A percentile compares a stretch with the other conserved stretches of the same genome.
These are phyloP conservation scores for Penicillium sclerotigenum DNA, from an alignment of 2,329 filamentous ascomycete genomes.

Conservation along the genomic window DNA sequence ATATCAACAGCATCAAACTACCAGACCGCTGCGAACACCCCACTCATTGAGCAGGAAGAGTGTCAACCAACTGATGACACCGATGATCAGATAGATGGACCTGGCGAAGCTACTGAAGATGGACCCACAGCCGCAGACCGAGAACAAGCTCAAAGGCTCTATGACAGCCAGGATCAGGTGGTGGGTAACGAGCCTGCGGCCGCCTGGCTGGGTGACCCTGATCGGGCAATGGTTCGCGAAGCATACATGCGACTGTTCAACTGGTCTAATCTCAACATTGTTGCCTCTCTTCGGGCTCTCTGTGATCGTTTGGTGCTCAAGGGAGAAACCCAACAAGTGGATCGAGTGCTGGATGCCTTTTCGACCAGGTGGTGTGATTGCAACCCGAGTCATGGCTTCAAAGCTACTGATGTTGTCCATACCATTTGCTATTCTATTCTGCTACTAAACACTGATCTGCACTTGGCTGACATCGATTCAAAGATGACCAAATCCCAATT, in stretches of 20 bases:
- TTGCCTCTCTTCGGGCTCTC: constrained; percentile 72
- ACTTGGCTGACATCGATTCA: constrained; percentile 88
- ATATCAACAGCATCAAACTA: constrained; percentile 44
- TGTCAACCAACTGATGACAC: constrained; percentile 16
- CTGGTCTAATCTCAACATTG: constrained; percentile 75
- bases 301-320: constrained; percentile 79
- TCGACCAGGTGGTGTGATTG: constrained; percentile 89
- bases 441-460: constrained; percentile 91
- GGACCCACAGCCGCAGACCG: constrained; percentile 62
- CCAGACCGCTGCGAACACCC: constrained; percentile 45
- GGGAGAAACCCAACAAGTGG: constrained; percentile 94
- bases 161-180: constrained; percentile 73
- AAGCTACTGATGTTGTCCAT: constrained; percentile 84
- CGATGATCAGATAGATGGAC: constrained; percentile 17
- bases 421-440: constrained; percentile 96
- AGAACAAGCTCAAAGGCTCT: constrained; percentile 77
- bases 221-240: constrained; percentile 54
- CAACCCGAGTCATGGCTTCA: constrained; percentile 91
- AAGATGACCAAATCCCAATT: constrained; percentile 97
- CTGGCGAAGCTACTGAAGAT: constrained; percentile 20
- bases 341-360: constrained; percentile 87
- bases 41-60: constrained; percentile 35
- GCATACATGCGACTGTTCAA: constrained; percentile 95
- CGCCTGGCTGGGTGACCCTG: constrained; percentile 72
- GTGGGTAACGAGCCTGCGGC: constrained; percentile 76